phyloP scores from a whole-genome alignment of 805 yeast species.

The Wickerhamiella vanderwaltii region DNA sequence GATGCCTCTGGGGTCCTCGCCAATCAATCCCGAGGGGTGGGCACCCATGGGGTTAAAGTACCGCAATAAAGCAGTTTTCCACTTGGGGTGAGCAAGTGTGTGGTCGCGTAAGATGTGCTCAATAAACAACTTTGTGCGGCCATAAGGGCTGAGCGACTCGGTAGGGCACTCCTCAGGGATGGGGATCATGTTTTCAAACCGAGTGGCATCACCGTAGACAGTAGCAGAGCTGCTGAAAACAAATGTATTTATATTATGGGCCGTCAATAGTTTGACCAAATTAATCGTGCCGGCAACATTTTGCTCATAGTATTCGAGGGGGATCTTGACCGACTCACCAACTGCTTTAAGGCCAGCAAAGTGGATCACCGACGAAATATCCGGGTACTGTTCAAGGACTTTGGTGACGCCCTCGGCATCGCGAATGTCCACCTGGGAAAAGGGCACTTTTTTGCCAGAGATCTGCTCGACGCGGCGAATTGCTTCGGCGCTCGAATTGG shows the following conservation, averaged over 20 bases:
- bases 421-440: conserved; percentile 45
- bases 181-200: conserved; percentile 61
- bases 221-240: conserved; percentile 75
- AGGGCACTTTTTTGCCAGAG: conserved; percentile 37
- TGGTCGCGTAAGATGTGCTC: conserved; percentile 51
- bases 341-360: conserved; percentile 80
- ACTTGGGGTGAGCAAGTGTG: conserved; percentile 30
- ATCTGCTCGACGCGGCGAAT: conserved; percentile 48
- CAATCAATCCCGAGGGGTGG: conserved; percentile 67
- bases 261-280: conserved; percentile 42
- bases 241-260: conserved; percentile 36
- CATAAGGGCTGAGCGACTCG: conserved; percentile 69
- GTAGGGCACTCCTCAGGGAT: conserved; percentile 68
- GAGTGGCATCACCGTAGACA: conserved; percentile 70
- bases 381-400: conserved; percentile 38
- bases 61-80: conserved; percentile 47
- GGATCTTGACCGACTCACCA: conserved; percentile 59
- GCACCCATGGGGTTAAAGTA: conserved; percentile 83
- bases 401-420: conserved; percentile 37
- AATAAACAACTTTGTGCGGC: conserved; percentile 53
- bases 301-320: conserved; percentile 54
- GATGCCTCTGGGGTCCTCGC: conserved; percentile 68
- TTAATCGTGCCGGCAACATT: conserved; percentile 55
- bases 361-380: conserved; percentile 52
- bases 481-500: conserved; percentile 56